Evolutionary conservation across 768 basidiomycete genomes (phyloP).

Genomic region (Trametes maxima): DNA sequence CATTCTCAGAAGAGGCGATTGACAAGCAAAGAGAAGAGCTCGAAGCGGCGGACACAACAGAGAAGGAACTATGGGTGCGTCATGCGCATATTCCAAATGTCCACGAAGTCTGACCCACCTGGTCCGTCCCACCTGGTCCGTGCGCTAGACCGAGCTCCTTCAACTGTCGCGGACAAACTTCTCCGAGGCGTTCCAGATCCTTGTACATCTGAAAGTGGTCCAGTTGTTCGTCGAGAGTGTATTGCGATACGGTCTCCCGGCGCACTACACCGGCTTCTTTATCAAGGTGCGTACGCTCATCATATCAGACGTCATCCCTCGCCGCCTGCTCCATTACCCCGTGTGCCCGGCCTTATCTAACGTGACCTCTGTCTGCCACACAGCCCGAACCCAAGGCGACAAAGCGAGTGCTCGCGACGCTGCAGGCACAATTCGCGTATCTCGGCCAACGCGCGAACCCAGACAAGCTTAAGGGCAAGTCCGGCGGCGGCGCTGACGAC

Average conservation of each 20-base stretch:
- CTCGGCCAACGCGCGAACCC: constrained; percentile 61
- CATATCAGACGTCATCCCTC: background rate
- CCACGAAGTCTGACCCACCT: constrained; percentile 1
- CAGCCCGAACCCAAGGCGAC: constrained; percentile 87
- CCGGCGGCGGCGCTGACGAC: constrained; percentile 53
- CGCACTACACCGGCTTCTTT: constrained; percentile 80
- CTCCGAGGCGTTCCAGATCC: constrained; percentile 92
- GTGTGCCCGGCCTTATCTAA: too few species aligned
- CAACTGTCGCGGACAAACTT: constrained; percentile 93
- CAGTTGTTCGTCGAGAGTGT: constrained; percentile 95
- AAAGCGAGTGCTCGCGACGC: constrained; percentile 72
- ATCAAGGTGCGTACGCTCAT: constrained; percentile 61
- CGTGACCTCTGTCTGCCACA: background rate
- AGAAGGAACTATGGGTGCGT: constrained; percentile 96
- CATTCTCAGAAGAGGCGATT: constrained; percentile 80
- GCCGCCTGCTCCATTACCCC: too few species aligned
- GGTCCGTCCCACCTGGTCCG: background rate
- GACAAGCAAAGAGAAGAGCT: constrained; percentile 82
- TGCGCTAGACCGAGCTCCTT: constrained; percentile 80
- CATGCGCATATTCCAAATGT: background rate
- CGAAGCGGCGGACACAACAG: constrained; percentile 76
- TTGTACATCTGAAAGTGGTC: constrained; percentile 91
- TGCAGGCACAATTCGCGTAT: constrained; percentile 81
- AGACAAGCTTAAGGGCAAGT: constrained; percentile 45
- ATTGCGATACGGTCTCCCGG: constrained; percentile 91